phyloP scores from a whole-genome alignment of 1,284 basidiomycete species.

The Trichosporon faecale region DNA sequence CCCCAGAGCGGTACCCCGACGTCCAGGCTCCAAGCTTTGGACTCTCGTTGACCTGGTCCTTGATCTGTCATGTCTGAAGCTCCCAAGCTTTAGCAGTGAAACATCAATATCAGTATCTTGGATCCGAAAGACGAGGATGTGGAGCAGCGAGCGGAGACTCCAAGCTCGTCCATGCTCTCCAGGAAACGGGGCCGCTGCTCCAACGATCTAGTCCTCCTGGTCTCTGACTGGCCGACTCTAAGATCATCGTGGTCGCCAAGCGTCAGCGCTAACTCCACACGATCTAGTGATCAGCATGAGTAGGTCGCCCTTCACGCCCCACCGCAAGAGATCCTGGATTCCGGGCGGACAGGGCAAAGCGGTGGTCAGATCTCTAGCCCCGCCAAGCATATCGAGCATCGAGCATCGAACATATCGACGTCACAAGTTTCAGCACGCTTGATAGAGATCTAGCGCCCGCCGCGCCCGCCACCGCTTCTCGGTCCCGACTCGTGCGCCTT shows the following conservation, averaged over 20 bases:
- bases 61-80: background rate
- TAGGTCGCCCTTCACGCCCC: no score
- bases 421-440: no score
- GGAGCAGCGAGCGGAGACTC: background rate
- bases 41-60: background rate
- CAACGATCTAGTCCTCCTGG: background rate
- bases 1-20: background rate
- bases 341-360: no score
- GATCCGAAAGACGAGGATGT: no score
- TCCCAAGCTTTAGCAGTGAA: background rate
- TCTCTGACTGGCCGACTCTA: no score
- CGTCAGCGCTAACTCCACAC: background rate
- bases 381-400: background rate
- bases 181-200: background rate
- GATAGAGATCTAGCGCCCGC: background rate
- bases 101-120: background rate
- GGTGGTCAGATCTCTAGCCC: background rate
- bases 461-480: background rate
- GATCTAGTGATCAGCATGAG: background rate
- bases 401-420: background rate
- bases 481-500: no score
- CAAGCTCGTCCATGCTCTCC: no score
- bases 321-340: no score
- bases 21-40: background rate
- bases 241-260: background rate